Evolutionary conservation across 2,329 filamentous ascomycete species (phyloP).

Genomic region (Penicillium sp.): DNA sequence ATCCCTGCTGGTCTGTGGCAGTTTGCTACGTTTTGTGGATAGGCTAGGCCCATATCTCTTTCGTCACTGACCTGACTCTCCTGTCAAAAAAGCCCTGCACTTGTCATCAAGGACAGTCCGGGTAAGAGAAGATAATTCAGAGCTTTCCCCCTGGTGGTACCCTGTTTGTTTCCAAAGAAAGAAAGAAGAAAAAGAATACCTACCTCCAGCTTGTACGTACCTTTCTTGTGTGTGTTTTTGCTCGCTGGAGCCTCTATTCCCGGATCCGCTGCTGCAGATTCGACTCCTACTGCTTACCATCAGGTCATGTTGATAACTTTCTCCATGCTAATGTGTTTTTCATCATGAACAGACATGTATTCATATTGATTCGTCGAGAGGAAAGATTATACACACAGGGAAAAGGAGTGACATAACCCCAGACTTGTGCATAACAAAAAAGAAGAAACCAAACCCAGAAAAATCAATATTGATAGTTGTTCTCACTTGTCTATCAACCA

Average conservation of each 20-base stretch:
- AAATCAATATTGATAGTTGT: constrained; percentile 31
- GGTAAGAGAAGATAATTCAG: constrained; percentile 17
- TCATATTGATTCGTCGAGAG: constrained; percentile 32
- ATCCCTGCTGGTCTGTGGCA: constrained; percentile 22
- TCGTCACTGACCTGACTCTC: constrained; percentile 3
- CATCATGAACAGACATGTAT: constrained; percentile 41
- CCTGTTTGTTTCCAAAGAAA: constrained; percentile 10
- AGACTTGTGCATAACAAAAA: constrained; percentile 38
- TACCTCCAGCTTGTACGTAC: constrained; percentile 38
- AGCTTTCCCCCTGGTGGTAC: constrained; percentile 11
- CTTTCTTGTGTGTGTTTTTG: constrained; percentile 25
- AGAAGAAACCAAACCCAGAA: constrained; percentile 15
- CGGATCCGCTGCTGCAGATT: neutral
- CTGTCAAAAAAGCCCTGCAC: constrained; percentile 21
- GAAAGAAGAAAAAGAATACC: constrained; percentile 4
- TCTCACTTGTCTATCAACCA: constrained; percentile 19
- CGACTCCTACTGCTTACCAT: constrained; percentile 8
- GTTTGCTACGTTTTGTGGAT: constrained; percentile 23
- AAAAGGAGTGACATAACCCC: constrained; percentile 17
- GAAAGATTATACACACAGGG: constrained; percentile 16
- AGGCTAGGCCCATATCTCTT: constrained; percentile 16
- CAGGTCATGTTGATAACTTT: constrained; percentile 9
- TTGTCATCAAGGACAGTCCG: constrained; percentile 23
- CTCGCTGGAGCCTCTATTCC: neutral
- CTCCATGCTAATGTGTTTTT: constrained; percentile 34